A percentile compares a stretch with the other conserved stretches of the same genome.
phyloP scores from a whole-genome alignment of 1,284 basidiomycete species.

The Farysia itapuensis region DNA sequence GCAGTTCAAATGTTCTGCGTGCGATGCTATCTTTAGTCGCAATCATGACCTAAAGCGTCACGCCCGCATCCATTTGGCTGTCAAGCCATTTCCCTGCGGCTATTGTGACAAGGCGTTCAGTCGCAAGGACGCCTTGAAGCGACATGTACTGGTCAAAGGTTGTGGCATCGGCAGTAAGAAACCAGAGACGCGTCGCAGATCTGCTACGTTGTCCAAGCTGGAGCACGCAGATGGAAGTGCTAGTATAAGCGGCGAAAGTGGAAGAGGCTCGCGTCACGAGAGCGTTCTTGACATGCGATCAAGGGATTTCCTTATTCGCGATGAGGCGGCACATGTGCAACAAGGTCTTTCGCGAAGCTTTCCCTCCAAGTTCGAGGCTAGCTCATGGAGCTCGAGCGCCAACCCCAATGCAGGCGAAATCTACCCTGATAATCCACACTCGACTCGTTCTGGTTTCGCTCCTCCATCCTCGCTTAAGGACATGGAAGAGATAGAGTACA shows the following conservation, averaged over 20 bases:
- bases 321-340: background rate
- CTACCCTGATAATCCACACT: too few relatives aligned
- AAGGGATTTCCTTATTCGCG: background rate
- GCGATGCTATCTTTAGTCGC: constrained; percentile 48
- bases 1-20: constrained; percentile 49
- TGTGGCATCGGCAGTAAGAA: constrained; percentile 43
- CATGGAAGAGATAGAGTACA: constrained; percentile 14
- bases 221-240: constrained; percentile 13
- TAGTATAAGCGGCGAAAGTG: constrained; percentile 3
- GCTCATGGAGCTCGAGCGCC: background rate
- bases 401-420: too few relatives aligned
- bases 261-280: constrained; percentile 9
- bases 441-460: constrained; percentile 2
- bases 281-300: constrained; percentile 3
- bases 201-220: constrained; percentile 26
- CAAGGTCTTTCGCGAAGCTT: constrained; percentile 1
- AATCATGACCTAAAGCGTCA: constrained; percentile 57
- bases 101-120: constrained; percentile 52
- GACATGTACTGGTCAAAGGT: constrained; percentile 47
- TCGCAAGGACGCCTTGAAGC: constrained; percentile 51
- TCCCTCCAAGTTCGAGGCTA: background rate
- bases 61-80: constrained; percentile 52
- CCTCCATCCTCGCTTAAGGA: constrained; percentile 14
- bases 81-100: constrained; percentile 48
- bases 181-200: constrained; percentile 19